Conservation (phyloP, 306 rosid genomes). For the Quercus dentata region DNA sequence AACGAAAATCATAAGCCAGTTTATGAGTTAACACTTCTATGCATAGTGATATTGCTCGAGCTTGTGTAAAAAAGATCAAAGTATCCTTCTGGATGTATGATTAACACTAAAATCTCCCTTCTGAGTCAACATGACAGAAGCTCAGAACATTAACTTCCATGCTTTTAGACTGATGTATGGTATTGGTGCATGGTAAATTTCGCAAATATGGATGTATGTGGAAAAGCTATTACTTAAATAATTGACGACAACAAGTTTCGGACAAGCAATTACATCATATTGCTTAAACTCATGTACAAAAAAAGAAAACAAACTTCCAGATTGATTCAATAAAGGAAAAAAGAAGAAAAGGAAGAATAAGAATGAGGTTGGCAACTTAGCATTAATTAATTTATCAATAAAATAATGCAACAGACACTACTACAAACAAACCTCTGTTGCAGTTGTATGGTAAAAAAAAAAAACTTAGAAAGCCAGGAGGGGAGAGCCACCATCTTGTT, state of each 20-base stretch:
- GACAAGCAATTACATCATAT: background rate
- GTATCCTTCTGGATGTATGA: too few relatives aligned
- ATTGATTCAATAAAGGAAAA: background rate
- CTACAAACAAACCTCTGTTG: background rate
- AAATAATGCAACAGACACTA: background rate
- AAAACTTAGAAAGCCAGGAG: background rate
- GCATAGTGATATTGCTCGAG: too few relatives aligned
- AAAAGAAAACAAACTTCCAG: background rate
- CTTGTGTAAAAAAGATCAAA: too few relatives aligned
- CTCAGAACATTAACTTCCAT: too few relatives aligned
- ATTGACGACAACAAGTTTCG: background rate
- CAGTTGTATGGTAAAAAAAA: background rate
- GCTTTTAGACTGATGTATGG: too few relatives aligned
- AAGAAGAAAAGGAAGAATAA: background rate
- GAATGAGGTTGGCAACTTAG: background rate
- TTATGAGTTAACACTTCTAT: too few relatives aligned
- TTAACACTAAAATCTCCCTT: too few relatives aligned
- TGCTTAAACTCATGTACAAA: background rate
- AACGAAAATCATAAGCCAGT: too few relatives aligned
- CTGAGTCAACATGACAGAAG: too few relatives aligned
- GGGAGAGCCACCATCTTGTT: constrained; percentile 7
- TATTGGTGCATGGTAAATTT: too few relatives aligned
- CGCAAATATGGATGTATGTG: too few relatives aligned
- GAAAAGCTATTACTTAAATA: background rate
- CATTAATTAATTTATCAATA: background rate